Evolutionary conservation across 2,329 filamentous ascomycete genomes (phyloP).

Genomic region (Fusarium caatingaense): DNA sequence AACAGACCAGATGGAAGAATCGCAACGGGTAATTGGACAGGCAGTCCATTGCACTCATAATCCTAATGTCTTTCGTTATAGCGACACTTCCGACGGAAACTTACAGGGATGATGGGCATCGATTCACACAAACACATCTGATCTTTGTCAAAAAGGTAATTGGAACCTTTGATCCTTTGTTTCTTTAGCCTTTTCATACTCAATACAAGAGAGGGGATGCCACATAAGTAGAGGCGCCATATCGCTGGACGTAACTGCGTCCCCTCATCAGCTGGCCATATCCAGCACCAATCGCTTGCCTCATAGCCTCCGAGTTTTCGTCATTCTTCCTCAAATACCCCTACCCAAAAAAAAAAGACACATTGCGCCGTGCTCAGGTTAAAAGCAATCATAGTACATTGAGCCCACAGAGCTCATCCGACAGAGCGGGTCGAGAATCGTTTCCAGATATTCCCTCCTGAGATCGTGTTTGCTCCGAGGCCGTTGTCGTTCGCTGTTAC

Average conservation of each 20-base stretch:
- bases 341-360: slow-evolving; percentile 46
- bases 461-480: slow-evolving; percentile 33
- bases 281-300: slow-evolving; percentile 19
- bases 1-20: background rate
- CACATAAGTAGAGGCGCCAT: slow-evolving; percentile 47
- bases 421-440: slow-evolving; percentile 21
- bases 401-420: slow-evolving; percentile 45
- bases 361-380: slow-evolving; percentile 52
- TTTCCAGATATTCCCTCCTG: slow-evolving; percentile 18
- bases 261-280: slow-evolving; percentile 20
- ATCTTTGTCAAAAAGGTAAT: background rate
- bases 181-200: slow-evolving; percentile 41
- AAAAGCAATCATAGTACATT: slow-evolving; percentile 47
- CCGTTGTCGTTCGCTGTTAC: slow-evolving; percentile 44
- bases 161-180: slow-evolving; percentile 26
- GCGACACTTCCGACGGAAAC: background rate
- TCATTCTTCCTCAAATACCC: slow-evolving; percentile 23
- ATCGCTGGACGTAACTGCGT: slow-evolving; percentile 42
- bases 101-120: background rate
- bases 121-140: background rate
- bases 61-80: background rate
- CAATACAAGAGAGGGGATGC: slow-evolving; percentile 56
- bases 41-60: background rate
- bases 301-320: slow-evolving; percentile 20
- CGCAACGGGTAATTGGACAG: background rate